Evolutionary conservation across 306 rosid genomes (phyloP).

Genomic region (Vigna trinervia): DNA sequence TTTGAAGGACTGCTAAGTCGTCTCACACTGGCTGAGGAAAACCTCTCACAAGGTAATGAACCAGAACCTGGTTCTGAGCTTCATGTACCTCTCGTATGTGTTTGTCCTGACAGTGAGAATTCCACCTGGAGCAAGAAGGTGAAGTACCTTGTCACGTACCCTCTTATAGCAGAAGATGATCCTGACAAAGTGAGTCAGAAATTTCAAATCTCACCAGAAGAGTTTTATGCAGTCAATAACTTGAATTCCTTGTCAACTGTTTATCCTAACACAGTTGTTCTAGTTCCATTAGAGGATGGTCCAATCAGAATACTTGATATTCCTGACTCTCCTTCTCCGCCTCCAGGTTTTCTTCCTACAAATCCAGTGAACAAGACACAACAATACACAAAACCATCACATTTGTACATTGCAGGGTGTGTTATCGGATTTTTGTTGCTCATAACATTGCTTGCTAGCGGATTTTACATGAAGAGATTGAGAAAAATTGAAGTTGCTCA

Average conservation of each 20-base stretch:
- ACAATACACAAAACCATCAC: constrained; percentile 34
- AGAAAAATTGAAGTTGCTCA: constrained; percentile 48
- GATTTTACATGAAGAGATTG: constrained; percentile 49
- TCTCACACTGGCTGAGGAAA: constrained; percentile 48
- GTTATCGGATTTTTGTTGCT: constrained; percentile 52
- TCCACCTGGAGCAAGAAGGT: constrained; percentile 34
- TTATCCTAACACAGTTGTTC: constrained; percentile 53
- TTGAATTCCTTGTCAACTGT: constrained; percentile 39
- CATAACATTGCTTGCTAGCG: constrained; percentile 51
- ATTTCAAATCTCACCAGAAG: constrained; percentile 54
- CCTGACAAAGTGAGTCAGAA: constrained; percentile 34
- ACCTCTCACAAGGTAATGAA: constrained; percentile 38
- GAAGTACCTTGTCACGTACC: constrained; percentile 69
- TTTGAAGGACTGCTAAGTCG: constrained; percentile 67
- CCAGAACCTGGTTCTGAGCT: constrained; percentile 48
- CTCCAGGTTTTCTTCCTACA: constrained; percentile 61
- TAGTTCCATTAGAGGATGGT: constrained; percentile 52
- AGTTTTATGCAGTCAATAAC: constrained; percentile 49
- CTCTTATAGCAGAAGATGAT: constrained; percentile 51
- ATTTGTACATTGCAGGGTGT: constrained; percentile 54
- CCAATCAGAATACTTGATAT: constrained; percentile 43
- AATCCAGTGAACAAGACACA: constrained; percentile 30
- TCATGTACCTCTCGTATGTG: constrained; percentile 61
- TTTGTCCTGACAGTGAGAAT: constrained; percentile 60
- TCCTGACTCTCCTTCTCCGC: constrained; percentile 62